phyloP scores from a whole-genome alignment of 192 early-diverging fungal genomes.

The Chytriomyces hyalinus region DNA sequence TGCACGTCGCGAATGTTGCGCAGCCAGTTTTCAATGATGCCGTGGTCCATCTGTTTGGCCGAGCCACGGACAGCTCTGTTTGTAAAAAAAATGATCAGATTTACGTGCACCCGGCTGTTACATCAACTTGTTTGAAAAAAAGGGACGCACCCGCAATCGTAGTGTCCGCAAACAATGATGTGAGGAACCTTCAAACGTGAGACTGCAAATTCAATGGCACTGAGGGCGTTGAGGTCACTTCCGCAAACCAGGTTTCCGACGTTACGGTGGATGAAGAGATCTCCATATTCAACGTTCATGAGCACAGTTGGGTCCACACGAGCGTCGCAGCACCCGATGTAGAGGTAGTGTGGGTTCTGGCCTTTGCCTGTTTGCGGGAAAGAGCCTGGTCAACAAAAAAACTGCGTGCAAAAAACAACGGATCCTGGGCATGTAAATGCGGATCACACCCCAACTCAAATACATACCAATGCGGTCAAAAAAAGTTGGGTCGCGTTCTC shows the following conservation, averaged over 20 bases:
- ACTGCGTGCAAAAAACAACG: background rate
- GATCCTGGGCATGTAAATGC: background rate
- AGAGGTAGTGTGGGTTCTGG: conserved; percentile 41
- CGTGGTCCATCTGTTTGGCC: conserved; percentile 34
- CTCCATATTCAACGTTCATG: conserved; percentile 65
- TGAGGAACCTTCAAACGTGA: conserved; percentile 83
- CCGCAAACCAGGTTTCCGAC: conserved; percentile 88
- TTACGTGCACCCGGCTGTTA: background rate
- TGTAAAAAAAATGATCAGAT: background rate
- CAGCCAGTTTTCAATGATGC: conserved; percentile 89
- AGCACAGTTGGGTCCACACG: conserved; percentile 47
- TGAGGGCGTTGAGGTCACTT: conserved; percentile 76
- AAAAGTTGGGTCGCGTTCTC: conserved; percentile 12
- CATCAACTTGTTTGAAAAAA: background rate
- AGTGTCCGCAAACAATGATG: conserved; percentile 80
- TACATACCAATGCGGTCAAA: conserved; percentile 26
- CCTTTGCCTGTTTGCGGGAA: conserved; percentile 17
- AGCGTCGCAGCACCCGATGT: conserved; percentile 53
- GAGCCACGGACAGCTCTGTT: conserved; percentile 26
- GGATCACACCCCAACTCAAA: background rate
- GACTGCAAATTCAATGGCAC: conserved; percentile 87
- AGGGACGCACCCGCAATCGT: conserved; percentile 32
- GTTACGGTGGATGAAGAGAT: conserved; percentile 92
- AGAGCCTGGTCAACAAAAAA: background rate
- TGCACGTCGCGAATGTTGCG: conserved; percentile 85